A percentile compares a stretch with the other conserved stretches of the same genome.
Evolutionary conservation across 192 early-diverging fungal species (phyloP).

Genomic region (Podila horticola): DNA sequence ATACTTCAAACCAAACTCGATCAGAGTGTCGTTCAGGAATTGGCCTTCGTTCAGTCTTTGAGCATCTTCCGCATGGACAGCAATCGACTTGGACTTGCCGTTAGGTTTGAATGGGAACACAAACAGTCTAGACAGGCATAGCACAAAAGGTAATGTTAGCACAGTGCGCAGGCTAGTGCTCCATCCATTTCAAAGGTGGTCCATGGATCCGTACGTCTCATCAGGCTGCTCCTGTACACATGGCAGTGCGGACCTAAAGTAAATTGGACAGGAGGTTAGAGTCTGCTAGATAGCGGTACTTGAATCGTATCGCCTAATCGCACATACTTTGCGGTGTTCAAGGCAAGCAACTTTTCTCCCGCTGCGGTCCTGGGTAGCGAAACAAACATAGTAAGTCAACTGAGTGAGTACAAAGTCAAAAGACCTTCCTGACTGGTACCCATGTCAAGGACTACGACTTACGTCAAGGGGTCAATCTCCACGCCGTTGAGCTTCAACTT

Average conservation of each 20-base stretch:
- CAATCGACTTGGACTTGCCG: conserved; percentile 58
- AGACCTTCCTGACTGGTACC: too few relatives aligned
- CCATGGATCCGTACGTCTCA: conserved; percentile 22
- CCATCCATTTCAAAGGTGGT: background rate
- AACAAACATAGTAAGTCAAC: too few relatives aligned
- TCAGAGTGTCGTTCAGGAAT: conserved; percentile 91
- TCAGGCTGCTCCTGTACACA: conserved; percentile 5
- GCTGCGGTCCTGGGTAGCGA: too few relatives aligned
- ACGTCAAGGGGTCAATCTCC: conserved; percentile 29
- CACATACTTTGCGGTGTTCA: too few relatives aligned
- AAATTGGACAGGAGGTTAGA: background rate
- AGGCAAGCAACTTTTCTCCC: too few relatives aligned
- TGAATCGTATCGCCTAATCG: too few relatives aligned
- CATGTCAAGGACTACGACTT: background rate
- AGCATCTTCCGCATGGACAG: conserved; percentile 72
- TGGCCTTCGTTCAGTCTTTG: conserved; percentile 71
- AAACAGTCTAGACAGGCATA: conserved; percentile 18
- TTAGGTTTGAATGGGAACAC: conserved; percentile 24
- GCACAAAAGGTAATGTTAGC: background rate
- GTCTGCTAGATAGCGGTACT: background rate
- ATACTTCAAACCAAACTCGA: conserved; percentile 87
- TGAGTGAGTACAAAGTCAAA: too few relatives aligned
- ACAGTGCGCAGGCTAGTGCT: background rate
- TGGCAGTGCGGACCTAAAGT: conserved; percentile 9
- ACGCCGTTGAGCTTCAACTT: conserved; percentile 27